These are phyloP conservation scores for Umbellularia californica DNA, from an alignment of 164 flowering plant genomes.

Conservation along the genomic window DNA sequence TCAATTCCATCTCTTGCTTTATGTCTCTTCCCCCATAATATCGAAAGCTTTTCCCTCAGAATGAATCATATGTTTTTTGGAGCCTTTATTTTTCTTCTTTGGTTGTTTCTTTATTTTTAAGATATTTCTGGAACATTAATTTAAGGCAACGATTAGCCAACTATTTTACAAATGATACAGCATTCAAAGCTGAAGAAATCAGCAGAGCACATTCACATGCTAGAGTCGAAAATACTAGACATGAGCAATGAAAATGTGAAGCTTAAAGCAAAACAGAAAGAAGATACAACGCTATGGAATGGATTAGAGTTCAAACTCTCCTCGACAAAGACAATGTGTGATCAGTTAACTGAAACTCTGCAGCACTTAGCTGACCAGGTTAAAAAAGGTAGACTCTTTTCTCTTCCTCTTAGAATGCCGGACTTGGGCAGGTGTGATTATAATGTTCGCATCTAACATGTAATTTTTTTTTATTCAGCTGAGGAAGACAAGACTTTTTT, in stretches of 20 bases:
- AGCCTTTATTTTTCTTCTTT: neutral
- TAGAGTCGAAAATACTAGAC: slow-evolving; percentile 79
- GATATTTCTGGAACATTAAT: neutral
- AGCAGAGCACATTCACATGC: slow-evolving; percentile 48
- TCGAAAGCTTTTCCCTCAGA: neutral
- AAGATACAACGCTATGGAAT: slow-evolving; percentile 86
- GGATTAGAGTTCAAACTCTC: slow-evolving; percentile 88
- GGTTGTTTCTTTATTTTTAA: neutral
- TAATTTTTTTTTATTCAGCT: slow-evolving; percentile 40
- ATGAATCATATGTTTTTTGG: neutral
- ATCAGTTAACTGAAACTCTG: slow-evolving; percentile 87
- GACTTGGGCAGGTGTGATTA: neutral
- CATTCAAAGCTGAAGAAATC: slow-evolving; percentile 77
- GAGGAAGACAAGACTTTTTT: slow-evolving; percentile 73
- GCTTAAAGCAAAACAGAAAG: slow-evolving; percentile 84
- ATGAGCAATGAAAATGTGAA: slow-evolving; percentile 84
- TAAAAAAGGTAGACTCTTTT: slow-evolving; percentile 52
- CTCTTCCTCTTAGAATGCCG: neutral
- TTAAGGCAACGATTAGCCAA: neutral
- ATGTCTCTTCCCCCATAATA: neutral
- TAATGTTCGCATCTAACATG: slow-evolving; percentile 4
- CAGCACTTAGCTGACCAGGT: slow-evolving; percentile 74
- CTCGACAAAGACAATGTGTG: slow-evolving; percentile 75
- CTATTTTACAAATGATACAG: slow-evolving; percentile 32
- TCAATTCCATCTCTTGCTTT: neutral